Evolutionary conservation across 768 basidiomycete genomes (phyloP).

Genomic region (Serpula lacrymans): DNA sequence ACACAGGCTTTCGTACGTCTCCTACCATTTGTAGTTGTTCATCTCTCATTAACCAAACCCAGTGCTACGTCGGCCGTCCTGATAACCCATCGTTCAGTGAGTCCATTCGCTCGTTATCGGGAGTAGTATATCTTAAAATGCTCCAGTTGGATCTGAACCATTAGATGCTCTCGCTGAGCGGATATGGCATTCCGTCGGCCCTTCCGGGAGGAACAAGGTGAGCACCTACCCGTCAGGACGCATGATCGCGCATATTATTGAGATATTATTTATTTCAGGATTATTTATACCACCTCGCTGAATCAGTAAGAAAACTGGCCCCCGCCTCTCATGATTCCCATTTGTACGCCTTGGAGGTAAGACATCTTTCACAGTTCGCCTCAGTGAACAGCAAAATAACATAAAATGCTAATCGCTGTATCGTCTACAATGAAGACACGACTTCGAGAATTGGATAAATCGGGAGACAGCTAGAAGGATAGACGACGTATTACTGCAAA

Average conservation of each 20-base stretch:
- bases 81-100: slow-evolving; percentile 89
- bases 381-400: too few species aligned
- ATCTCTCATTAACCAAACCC: neutral
- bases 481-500: too few species aligned
- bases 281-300: slow-evolving; percentile 77
- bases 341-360: slow-evolving; percentile 72
- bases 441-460: slow-evolving; percentile 5
- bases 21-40: neutral
- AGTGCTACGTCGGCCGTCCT: slow-evolving; percentile 86
- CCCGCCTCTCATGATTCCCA: slow-evolving; percentile 75
- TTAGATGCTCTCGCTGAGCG: slow-evolving; percentile 60
- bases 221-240: neutral
- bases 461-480: too few species aligned
- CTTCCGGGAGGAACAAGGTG: slow-evolving; percentile 90
- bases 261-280: slow-evolving; percentile 46
- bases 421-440: slow-evolving; percentile 1
- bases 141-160: slow-evolving; percentile 77
- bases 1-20: slow-evolving; percentile 51
- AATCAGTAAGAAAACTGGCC: slow-evolving; percentile 69
- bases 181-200: slow-evolving; percentile 77
- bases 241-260: neutral
- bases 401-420: neutral
- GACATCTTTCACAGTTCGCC: slow-evolving; percentile 8
- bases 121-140: neutral
- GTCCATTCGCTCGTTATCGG: slow-evolving; percentile 14